phyloP scores from a whole-genome alignment of 2,329 filamentous ascomycete species.

The Knoxdaviesia proteae region DNA sequence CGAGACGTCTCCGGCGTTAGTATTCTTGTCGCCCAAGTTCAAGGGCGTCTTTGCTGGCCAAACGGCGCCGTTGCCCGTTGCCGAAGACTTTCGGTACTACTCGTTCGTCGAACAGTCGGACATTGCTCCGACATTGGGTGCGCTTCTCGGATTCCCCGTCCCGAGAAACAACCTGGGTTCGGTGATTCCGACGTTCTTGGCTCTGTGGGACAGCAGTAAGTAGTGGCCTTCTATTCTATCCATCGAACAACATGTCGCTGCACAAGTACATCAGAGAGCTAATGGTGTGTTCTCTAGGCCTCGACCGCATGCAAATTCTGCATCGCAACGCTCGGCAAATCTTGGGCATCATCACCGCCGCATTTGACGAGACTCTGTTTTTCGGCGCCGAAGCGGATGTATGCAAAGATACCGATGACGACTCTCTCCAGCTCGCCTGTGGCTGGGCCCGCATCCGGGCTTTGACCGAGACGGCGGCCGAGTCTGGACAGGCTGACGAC shows the following conservation, averaged over 20 bases:
- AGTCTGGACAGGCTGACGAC: background rate
- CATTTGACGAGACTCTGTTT: conserved; percentile 32
- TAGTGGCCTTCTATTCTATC: conserved; percentile 1
- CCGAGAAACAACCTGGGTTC: conserved; percentile 80
- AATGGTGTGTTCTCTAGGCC: background rate
- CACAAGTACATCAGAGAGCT: background rate
- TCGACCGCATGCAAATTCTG: conserved; percentile 14
- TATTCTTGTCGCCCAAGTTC: conserved; percentile 79
- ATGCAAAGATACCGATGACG: conserved; percentile 4
- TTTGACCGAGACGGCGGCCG: background rate
- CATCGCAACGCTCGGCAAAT: conserved; percentile 67
- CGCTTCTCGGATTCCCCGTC: conserved; percentile 68
- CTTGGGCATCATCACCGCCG: conserved; percentile 51
- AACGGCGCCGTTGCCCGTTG: conserved; percentile 33
- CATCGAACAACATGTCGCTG: background rate
- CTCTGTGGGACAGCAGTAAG: conserved; percentile 51
- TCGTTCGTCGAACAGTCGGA: conserved; percentile 79
- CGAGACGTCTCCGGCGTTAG: conserved; percentile 79
- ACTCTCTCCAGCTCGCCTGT: conserved; percentile 43
- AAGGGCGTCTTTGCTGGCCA: conserved; percentile 26
- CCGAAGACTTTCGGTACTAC: conserved; percentile 67
- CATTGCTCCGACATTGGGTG: conserved; percentile 72
- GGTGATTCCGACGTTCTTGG: conserved; percentile 59
- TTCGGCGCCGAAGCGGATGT: background rate
- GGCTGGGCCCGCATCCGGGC: conserved; percentile 30